phyloP scores from a whole-genome alignment of 2,329 filamentous ascomycete genomes.

The Paecilomyces formosus region DNA sequence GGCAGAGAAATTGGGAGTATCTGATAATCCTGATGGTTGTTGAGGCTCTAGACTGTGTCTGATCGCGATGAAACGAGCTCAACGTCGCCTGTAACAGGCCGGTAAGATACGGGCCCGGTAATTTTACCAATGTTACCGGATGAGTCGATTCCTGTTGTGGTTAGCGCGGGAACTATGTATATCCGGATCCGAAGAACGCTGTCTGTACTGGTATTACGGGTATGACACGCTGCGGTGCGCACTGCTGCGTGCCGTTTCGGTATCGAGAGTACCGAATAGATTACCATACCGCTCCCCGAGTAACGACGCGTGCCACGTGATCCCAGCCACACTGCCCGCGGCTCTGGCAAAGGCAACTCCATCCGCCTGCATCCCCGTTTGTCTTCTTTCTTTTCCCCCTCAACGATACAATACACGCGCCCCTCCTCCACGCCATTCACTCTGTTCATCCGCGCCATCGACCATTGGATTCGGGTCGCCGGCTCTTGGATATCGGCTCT shows the following conservation, averaged over 20 bases:
- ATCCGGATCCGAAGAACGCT: neutral
- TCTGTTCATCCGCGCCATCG: neutral
- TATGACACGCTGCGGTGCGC: neutral
- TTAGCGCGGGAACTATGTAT: neutral
- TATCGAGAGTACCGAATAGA: neutral
- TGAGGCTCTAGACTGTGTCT: neutral
- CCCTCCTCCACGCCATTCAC: neutral
- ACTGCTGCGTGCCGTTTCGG: neutral
- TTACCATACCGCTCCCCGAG: neutral
- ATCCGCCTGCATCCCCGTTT: conserved; percentile 4
- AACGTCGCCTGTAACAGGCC: neutral
- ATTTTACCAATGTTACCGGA: neutral
- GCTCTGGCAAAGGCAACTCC: conserved; percentile 4
- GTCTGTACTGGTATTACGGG: neutral
- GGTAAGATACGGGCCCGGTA: neutral
- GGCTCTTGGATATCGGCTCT: neutral
- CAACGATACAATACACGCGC: neutral
- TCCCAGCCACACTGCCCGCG: conserved; percentile 18
- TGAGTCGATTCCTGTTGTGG: neutral
- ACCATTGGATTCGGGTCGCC: neutral
- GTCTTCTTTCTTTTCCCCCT: conserved; percentile 5
- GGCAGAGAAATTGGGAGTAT: neutral
- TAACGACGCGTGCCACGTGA: conserved; percentile 17
- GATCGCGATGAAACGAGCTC: neutral
- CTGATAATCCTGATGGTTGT: neutral